Base-by-base conservation (phyloP, 108 stramenopile species). In the Fistulifera pelliculosa region DNA sequence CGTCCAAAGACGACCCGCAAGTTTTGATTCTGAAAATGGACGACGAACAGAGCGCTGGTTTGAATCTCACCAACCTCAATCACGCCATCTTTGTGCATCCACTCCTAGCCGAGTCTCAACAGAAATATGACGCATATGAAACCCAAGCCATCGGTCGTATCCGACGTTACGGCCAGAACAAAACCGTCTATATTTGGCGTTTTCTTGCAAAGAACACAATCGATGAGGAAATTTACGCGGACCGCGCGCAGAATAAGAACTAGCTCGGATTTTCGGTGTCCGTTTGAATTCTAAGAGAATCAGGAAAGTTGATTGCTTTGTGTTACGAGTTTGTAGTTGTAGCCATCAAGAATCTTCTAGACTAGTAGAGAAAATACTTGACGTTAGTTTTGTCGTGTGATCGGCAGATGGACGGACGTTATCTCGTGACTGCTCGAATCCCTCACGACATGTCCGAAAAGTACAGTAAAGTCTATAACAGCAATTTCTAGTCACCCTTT, bases 1-100 rank as follows among this genome's bases (percentile, higher is more conserved):
- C 58, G 11, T 54, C n/a, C 15, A 52, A 51, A 38, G 17, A 27
- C 31, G 73, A 74, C 49, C 58, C 64, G 1, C 28, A 64, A 14
- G 52, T 66, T 18, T 52, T 74, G 2, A 41, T 74, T 15, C 41
- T 74, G 23, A 61, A 49, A n/a, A 65, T 70, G 62, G 58, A 70
- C 54, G 68, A 74, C 52, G 73, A 69, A 54, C 38, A 31, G 24
- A 55, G 60, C 3, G 42, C 54, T 6, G 73, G 73, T 1, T 44
- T 65, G 15, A 74, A 74, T 58, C 49, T 74, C 5, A 69, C 68
- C 12, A 53, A 31, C 35, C 48, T 59, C 11, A 69, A 74, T 54
- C 73, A 74, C 41, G 73, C 65, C 10, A 47, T 74, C 23, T 74
- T 74, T 44, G 68, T 74, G 8, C 73, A 74, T 54, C 73, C 73